Evolutionary conservation across 257 asterid genomes (phyloP).

Genomic region (Rauvolfia tetraphylla): DNA sequence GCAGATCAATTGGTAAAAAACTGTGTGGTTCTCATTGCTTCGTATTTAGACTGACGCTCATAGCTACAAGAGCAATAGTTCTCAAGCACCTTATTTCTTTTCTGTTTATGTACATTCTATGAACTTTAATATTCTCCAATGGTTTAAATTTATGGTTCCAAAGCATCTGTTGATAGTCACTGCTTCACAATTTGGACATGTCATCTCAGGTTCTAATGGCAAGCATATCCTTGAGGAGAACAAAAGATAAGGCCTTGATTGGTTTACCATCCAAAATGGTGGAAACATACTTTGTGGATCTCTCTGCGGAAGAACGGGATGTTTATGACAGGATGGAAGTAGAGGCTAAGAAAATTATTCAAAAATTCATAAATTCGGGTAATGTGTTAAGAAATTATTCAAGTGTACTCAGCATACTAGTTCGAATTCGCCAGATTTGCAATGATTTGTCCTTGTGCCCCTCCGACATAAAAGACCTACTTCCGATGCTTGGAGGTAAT

Average conservation of each 20-base stretch:
- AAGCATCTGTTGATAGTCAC: background rate
- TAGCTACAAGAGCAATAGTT: background rate
- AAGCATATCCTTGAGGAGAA: constrained; percentile 76
- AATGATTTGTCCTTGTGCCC: constrained; percentile 47
- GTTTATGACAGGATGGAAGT: constrained; percentile 79
- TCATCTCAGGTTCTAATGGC: constrained; percentile 64
- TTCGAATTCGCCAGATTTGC: constrained; percentile 82
- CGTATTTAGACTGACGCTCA: background rate
- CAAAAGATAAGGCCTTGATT: constrained; percentile 57
- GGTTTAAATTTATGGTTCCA: background rate
- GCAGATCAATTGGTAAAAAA: background rate
- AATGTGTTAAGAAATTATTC: constrained; percentile 42
- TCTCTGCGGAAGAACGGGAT: constrained; percentile 63
- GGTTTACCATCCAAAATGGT: constrained; percentile 65
- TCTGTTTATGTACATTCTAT: too few relatives aligned
- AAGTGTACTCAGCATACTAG: constrained; percentile 62
- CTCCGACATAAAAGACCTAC: constrained; percentile 38
- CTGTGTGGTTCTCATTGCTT: background rate
- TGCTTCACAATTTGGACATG: background rate
- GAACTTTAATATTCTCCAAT: background rate
- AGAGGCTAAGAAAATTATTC: constrained; percentile 52
- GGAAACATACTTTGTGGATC: constrained; percentile 56
- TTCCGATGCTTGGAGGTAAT: constrained; percentile 78
- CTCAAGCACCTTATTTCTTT: background rate
- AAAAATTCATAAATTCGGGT: constrained; percentile 33